These are phyloP conservation scores for Phytophthora ramorum DNA, from an alignment of 352 stramenopile genomes.

Conservation along the genomic window DNA sequence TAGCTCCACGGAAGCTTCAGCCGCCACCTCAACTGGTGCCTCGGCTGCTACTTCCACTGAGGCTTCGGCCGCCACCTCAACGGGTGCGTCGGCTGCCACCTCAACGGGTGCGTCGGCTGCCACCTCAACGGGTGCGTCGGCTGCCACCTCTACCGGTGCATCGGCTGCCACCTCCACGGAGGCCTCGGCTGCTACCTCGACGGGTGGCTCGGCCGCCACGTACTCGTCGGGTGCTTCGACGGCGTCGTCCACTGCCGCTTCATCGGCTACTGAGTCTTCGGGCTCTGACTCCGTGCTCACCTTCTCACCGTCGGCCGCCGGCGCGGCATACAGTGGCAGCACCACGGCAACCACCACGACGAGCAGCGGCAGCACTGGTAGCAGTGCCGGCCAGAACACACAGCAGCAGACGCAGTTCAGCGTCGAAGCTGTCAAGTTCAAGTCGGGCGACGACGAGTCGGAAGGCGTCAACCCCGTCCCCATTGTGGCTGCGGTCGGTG, in stretches of 20 bases:
- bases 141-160: not conserved
- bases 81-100: not conserved
- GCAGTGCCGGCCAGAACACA: conserved; percentile 5
- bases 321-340: conserved; percentile 32
- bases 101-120: conserved; percentile 2
- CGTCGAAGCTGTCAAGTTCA: conserved; percentile 47
- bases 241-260: conserved; percentile 16
- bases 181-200: not conserved
- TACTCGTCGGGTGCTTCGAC: conserved; percentile 19
- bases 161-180: not conserved
- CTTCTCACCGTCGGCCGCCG: conserved; percentile 40
- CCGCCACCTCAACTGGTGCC: not conserved
- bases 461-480: conserved; percentile 17
- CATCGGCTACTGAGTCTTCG: conserved; percentile 15
- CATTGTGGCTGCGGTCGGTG: conserved; percentile 39
- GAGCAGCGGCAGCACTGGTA: conserved; percentile 11
- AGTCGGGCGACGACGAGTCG: conserved; percentile 26
- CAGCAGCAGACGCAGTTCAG: conserved; percentile 40
- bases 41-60: conserved; percentile 14
- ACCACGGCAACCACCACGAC: conserved; percentile 37
- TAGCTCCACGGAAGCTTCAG: not conserved
- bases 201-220: conserved; percentile 1
- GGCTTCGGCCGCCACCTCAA: conserved; percentile 7
- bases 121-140: not conserved
- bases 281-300: conserved; percentile 35